A percentile compares a stretch with the other conserved stretches of the same genome.
Evolutionary conservation across 257 asterid genomes (phyloP).

Genomic region (Petrea volubilis): DNA sequence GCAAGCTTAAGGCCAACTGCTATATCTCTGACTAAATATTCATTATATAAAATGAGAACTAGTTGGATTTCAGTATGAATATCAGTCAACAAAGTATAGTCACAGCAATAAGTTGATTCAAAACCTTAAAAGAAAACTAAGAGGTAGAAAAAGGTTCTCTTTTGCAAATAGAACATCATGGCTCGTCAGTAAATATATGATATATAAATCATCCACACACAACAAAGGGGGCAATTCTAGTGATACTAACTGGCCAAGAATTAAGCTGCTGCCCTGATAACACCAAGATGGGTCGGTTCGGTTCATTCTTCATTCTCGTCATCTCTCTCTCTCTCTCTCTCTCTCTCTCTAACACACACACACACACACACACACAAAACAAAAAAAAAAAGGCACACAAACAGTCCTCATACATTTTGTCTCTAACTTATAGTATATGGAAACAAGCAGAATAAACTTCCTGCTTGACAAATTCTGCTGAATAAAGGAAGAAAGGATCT

Average conservation of each 20-base stretch:
- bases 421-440: background rate
- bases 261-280: background rate
- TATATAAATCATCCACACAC: too few relatives aligned
- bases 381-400: background rate
- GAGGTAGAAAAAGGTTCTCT: background rate
- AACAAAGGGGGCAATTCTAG: background rate
- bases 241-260: background rate
- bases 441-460: background rate
- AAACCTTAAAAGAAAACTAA: background rate
- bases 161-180: background rate
- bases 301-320: background rate
- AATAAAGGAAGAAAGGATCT: conserved; percentile 3
- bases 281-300: background rate
- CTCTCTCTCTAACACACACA: background rate
- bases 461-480: background rate
- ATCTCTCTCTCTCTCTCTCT: background rate
- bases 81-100: too few relatives aligned
- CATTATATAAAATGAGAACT: too few relatives aligned
- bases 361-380: background rate
- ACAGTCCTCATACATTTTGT: background rate
- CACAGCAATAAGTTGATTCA: background rate
- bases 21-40: background rate
- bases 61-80: too few relatives aligned
- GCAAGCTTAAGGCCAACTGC: background rate
- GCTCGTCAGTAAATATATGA: background rate